These are phyloP conservation scores for Populus tremula DNA, from an alignment of 345 rosid species.

Conservation along the genomic window DNA sequence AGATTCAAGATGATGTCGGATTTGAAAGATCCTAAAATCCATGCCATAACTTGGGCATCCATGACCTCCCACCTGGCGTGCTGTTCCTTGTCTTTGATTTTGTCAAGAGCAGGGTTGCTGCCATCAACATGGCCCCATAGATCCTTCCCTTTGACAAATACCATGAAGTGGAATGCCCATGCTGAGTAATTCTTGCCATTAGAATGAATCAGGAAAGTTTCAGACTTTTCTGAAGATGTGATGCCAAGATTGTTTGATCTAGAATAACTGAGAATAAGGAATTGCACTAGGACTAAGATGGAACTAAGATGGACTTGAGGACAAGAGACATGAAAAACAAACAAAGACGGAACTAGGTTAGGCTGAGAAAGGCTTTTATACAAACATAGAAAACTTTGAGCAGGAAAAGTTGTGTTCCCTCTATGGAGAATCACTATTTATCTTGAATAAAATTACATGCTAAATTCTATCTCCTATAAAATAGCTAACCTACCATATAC, in stretches of 20 bases:
- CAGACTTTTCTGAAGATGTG: background rate
- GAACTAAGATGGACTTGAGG: background rate
- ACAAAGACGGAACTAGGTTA: too few species aligned
- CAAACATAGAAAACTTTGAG: background rate
- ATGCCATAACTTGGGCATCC: too few species aligned
- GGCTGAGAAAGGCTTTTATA: background rate
- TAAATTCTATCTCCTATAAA: too few species aligned
- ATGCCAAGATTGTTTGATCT: background rate
- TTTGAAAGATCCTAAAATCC: too few species aligned
- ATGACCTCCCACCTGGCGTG: too few species aligned
- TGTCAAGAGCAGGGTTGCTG: too few species aligned
- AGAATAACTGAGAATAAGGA: background rate
- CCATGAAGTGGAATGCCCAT: background rate
- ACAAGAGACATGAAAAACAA: background rate
- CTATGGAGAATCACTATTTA: too few species aligned
- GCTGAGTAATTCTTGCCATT: constrained; percentile 1
- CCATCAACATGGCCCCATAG: background rate
- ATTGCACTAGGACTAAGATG: background rate
- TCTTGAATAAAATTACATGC: too few species aligned
- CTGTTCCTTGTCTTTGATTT: too few species aligned
- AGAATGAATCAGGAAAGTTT: background rate
- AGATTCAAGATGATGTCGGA: too few species aligned
- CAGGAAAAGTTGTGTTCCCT: too few species aligned
- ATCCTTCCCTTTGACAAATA: constrained; percentile 7
- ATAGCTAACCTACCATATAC: too few species aligned